A percentile compares a stretch with the other conserved stretches of the same genome.
Conservation (phyloP, 1,139 yeast species). For the Yamadazyma taylorii region DNA sequence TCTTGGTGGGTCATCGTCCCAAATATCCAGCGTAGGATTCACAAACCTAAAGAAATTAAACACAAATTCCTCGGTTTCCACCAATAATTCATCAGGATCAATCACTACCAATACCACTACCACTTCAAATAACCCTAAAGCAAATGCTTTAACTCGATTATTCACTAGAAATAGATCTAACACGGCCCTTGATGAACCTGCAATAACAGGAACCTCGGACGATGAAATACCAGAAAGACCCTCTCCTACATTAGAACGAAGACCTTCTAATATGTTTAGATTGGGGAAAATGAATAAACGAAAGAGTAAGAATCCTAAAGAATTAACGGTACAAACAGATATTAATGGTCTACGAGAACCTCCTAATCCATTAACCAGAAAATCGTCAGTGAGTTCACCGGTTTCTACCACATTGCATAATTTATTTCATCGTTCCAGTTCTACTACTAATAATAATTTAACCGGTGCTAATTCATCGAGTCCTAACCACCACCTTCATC, state of each 20-base stretch:
- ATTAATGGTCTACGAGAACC: slow-evolving; percentile 18
- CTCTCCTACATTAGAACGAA: slow-evolving; percentile 4
- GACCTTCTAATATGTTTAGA: slow-evolving; percentile 13
- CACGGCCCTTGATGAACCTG: slow-evolving; percentile 17
- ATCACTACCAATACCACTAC: slow-evolving; percentile 15
- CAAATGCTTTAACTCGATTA: slow-evolving; percentile 28
- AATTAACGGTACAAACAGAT: slow-evolving; percentile 19
- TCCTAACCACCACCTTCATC: too few species aligned
- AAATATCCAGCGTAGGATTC: slow-evolving; percentile 43
- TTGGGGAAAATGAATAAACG: slow-evolving; percentile 16
- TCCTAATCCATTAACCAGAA: slow-evolving; percentile 17
- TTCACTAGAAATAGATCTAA: slow-evolving; percentile 36
- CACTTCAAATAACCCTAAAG: slow-evolving; percentile 10
- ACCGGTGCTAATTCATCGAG: not conserved
- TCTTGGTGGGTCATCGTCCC: slow-evolving; percentile 17
- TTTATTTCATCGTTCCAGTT: slow-evolving; percentile 36
- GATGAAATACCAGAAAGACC: slow-evolving; percentile 5
- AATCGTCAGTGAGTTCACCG: slow-evolving; percentile 34
- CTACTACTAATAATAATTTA: slow-evolving; percentile 18
- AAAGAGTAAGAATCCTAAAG: slow-evolving; percentile 15
- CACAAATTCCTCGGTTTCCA: slow-evolving; percentile 32
- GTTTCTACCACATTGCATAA: slow-evolving; percentile 33
- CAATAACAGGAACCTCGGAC: slow-evolving; percentile 7
- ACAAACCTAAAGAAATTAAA: slow-evolving; percentile 36
- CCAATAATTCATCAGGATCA: not conserved